These are phyloP conservation scores for Solanum piurae DNA, from an alignment of 257 asterid genomes.

Conservation along the genomic window DNA sequence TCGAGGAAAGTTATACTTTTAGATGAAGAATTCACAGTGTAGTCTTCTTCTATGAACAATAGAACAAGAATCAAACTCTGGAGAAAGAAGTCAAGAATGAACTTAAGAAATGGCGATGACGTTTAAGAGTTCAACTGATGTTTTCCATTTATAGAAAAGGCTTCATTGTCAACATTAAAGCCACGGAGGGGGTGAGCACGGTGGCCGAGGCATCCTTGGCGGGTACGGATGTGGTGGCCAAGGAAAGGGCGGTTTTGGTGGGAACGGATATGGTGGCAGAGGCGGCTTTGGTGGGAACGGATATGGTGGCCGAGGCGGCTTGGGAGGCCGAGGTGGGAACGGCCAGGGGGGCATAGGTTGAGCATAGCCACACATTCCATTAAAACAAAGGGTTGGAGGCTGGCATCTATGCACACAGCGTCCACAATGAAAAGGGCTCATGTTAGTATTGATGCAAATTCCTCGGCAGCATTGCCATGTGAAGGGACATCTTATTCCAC, in stretches of 20 bases:
- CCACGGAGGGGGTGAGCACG: neutral
- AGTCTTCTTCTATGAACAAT: neutral
- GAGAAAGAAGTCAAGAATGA: neutral
- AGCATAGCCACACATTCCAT: conserved; percentile 64
- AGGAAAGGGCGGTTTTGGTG: conserved; percentile 1
- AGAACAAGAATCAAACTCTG: neutral
- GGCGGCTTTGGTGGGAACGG: conserved; percentile 9
- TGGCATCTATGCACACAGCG: conserved; percentile 36
- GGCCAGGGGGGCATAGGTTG: conserved; percentile 36
- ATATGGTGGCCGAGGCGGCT: conserved; percentile 25
- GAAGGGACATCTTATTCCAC: conserved; percentile 56
- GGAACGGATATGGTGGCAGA: conserved; percentile 4
- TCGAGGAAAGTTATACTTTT: neutral
- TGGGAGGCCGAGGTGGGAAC: conserved; percentile 26
- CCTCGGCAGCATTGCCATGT: conserved; percentile 60
- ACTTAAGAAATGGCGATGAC: neutral
- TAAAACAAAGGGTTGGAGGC: conserved; percentile 25
- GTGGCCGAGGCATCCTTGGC: neutral
- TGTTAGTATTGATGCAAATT: conserved; percentile 26
- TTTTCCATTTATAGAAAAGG: neutral
- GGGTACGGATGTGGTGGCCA: neutral
- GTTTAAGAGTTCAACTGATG: neutral
- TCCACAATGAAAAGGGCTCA: conserved; percentile 55
- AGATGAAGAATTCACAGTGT: neutral
- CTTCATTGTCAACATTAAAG: neutral